Evolutionary conservation across 2,329 filamentous ascomycete genomes (phyloP).

Genomic region (Clarireedia monteithiana): DNA sequence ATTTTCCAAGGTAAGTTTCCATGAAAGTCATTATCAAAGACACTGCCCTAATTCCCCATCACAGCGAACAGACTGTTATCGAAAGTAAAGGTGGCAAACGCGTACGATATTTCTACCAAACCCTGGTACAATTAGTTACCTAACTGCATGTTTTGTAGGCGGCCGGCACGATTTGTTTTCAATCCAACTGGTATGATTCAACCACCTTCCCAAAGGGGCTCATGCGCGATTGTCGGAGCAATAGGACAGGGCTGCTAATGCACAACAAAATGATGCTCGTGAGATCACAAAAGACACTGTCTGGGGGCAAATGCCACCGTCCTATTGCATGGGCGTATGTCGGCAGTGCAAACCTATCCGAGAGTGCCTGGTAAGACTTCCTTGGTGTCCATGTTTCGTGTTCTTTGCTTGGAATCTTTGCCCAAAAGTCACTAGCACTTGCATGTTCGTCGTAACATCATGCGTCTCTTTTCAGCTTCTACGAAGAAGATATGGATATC

Average conservation of each 20-base stretch:
- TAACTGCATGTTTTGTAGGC: slow-evolving; percentile 33
- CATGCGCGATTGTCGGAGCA: slow-evolving; percentile 69
- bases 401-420: not conserved
- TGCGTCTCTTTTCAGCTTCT: not conserved
- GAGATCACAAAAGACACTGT: slow-evolving; percentile 20
- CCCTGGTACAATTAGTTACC: not conserved
- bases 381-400: not conserved
- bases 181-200: slow-evolving; percentile 60
- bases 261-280: slow-evolving; percentile 74
- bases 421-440: too few relatives aligned
- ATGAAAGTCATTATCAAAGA: not conserved
- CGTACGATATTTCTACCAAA: slow-evolving; percentile 34
- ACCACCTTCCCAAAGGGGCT: slow-evolving; percentile 62
- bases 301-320: slow-evolving; percentile 4
- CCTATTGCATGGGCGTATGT: slow-evolving; percentile 68
- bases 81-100: slow-evolving; percentile 54
- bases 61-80: slow-evolving; percentile 50
- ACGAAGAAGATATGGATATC: not conserved
- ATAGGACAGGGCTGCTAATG: slow-evolving; percentile 65
- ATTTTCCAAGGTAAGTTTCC: slow-evolving; percentile 59
- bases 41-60: not conserved
- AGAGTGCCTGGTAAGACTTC: slow-evolving; percentile 74
- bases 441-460: not conserved
- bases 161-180: slow-evolving; percentile 79
- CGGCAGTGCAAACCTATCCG: slow-evolving; percentile 85